phyloP scores from a whole-genome alignment of 106 monocot species.

The Acorus gramineus region DNA sequence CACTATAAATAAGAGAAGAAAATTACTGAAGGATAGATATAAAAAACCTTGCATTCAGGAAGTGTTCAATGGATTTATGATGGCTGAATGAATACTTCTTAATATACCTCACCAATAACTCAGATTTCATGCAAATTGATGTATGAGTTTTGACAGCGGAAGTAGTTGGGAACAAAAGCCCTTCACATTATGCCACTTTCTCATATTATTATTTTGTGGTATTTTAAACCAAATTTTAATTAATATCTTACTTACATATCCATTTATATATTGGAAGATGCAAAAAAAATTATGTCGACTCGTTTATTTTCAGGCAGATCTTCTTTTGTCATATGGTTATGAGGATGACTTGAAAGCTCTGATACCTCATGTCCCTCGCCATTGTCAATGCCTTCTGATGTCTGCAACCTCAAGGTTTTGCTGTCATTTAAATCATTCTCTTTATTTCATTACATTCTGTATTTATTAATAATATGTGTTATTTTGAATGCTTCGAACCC shows the following conservation, averaged over 20 bases:
- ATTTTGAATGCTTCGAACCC: not conserved
- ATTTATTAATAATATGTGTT: not conserved
- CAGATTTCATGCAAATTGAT: no score
- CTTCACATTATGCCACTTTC: no score
- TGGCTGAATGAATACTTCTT: no score
- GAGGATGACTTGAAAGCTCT: slow-evolving; percentile 72
- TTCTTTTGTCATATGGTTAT: slow-evolving; percentile 73
- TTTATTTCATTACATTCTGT: not conserved
- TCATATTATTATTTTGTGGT: no score
- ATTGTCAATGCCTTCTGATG: slow-evolving; percentile 85
- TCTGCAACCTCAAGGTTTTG: slow-evolving; percentile 82
- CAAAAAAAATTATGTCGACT: not conserved
- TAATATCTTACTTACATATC: not conserved
- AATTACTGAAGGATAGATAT: no score
- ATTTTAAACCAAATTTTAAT: no score
- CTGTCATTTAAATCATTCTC: not conserved
- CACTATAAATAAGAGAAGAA: no score
- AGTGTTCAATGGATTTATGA: no score
- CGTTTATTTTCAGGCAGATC: slow-evolving; percentile 60
- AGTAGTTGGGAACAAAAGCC: no score
- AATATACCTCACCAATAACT: no score
- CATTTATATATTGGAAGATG: not conserved
- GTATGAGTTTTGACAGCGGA: no score
- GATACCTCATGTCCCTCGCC: slow-evolving; percentile 49
- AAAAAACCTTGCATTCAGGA: no score